phyloP scores from a whole-genome alignment of 345 rosid species.

The Eucalyptus leucophloia region DNA sequence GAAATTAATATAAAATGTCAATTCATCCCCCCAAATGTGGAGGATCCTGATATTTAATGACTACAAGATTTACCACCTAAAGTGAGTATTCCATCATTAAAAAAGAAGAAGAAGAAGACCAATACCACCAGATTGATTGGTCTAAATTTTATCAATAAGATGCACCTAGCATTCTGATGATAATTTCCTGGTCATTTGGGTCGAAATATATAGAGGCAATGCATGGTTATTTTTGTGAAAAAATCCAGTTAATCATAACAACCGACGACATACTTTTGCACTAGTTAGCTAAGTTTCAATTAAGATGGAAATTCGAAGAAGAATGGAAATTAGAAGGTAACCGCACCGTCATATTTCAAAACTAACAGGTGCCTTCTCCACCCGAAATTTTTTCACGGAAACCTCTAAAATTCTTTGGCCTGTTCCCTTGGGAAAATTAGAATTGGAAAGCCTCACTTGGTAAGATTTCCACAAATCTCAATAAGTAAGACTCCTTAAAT shows the following conservation, averaged over 20 bases:
- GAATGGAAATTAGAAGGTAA: neutral
- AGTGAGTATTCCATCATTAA: neutral
- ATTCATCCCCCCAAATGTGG: neutral
- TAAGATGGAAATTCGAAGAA: neutral
- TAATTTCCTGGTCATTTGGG: neutral
- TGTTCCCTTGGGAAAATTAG: neutral
- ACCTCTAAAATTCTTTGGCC: neutral
- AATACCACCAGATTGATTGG: neutral
- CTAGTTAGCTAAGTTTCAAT: neutral
- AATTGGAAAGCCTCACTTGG: neutral
- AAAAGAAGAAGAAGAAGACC: neutral
- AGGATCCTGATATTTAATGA: neutral
- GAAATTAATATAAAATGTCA: neutral
- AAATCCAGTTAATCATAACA: neutral
- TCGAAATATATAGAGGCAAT: neutral
- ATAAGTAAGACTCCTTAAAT: neutral
- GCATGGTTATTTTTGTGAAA: neutral
- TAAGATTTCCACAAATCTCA: neutral
- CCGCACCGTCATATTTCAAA: neutral
- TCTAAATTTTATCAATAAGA: neutral
- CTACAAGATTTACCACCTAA: neutral
- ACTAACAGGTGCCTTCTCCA: neutral
- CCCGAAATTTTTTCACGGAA: neutral
- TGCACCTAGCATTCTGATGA: neutral
- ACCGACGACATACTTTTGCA: neutral